These are phyloP conservation scores for Lactuca saligna DNA, from an alignment of 129 eudicot genomes.

Conservation along the genomic window DNA sequence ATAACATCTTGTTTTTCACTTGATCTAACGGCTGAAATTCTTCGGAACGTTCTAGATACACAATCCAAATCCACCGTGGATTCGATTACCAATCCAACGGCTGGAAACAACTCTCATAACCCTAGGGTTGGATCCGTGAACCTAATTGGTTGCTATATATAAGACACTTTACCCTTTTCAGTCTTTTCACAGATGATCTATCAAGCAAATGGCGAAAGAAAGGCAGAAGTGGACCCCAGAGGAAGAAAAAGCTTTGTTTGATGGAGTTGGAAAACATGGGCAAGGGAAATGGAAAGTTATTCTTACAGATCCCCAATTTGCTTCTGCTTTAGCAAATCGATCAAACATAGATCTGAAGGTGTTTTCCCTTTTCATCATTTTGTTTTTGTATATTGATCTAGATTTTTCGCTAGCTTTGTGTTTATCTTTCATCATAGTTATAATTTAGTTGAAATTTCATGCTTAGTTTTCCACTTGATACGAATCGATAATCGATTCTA, in stretches of 20 bases:
- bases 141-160: neutral
- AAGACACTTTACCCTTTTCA: neutral
- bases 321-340: conserved; percentile 25
- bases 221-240: conserved; percentile 33
- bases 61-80: neutral
- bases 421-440: neutral
- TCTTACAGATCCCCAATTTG: conserved; percentile 28
- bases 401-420: neutral
- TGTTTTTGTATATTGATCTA: neutral
- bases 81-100: conserved; percentile 19
- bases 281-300: conserved; percentile 38
- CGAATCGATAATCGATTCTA: conserved; percentile 9
- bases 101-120: neutral
- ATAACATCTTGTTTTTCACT: conserved; percentile 1
- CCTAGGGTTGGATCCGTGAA: conserved; percentile 2
- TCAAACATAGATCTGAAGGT: conserved; percentile 42
- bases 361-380: conserved; percentile 3
- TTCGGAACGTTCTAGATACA: conserved; percentile 9
- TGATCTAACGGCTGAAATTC: conserved; percentile 22
- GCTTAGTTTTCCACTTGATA: neutral
- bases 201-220: neutral
- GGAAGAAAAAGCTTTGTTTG: conserved; percentile 36
- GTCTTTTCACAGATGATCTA: neutral
- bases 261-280: conserved; percentile 39
- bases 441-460: neutral